These are phyloP conservation scores for Pseudogymnoascus sp. DNA, from an alignment of 2,329 filamentous ascomycete genomes.

Conservation along the genomic window DNA sequence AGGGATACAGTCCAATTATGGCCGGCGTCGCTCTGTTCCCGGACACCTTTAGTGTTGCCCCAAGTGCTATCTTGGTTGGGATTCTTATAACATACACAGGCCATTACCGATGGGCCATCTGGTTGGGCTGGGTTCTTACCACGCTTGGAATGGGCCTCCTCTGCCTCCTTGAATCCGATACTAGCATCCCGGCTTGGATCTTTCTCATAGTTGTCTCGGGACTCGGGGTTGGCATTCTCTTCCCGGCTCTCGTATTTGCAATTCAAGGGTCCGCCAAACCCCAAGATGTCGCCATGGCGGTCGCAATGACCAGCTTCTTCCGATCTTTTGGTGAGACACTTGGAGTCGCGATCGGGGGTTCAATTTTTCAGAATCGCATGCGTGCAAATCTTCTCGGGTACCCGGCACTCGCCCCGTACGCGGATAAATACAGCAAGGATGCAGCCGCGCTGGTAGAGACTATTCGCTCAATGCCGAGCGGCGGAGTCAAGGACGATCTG, in stretches of 20 bases:
- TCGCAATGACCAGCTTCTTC: conserved; percentile 57
- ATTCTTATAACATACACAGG: conserved; percentile 44
- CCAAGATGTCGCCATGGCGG: conserved; percentile 48
- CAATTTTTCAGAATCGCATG: conserved; percentile 56
- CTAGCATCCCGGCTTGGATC: conserved; percentile 44
- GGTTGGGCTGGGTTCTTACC: conserved; percentile 50
- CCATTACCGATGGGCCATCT: conserved; percentile 48
- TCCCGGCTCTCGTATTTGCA: conserved; percentile 50
- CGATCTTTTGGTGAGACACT: conserved; percentile 55
- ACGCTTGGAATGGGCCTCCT: conserved; percentile 49
- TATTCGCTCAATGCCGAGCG: conserved; percentile 17
- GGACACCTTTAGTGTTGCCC: conserved; percentile 54
- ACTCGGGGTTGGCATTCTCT: conserved; percentile 52
- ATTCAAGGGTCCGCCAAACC: conserved; percentile 51
- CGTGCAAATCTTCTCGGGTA: conserved; percentile 4
- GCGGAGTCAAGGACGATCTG: conserved; percentile 30
- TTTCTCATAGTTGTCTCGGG: conserved; percentile 52
- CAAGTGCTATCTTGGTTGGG: conserved; percentile 46
- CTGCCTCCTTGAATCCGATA: conserved; percentile 39
- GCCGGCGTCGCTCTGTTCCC: conserved; percentile 49
- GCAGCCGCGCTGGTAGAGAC: not conserved
- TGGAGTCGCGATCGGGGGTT: conserved; percentile 56
- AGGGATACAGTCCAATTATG: conserved; percentile 41
- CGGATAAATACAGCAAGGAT: not conserved
- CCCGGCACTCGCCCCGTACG: conserved; percentile 15